These are phyloP conservation scores for Ophiocordyceps camponoti-saundersi DNA, from an alignment of 2,329 filamentous ascomycete genomes.

Conservation along the genomic window DNA sequence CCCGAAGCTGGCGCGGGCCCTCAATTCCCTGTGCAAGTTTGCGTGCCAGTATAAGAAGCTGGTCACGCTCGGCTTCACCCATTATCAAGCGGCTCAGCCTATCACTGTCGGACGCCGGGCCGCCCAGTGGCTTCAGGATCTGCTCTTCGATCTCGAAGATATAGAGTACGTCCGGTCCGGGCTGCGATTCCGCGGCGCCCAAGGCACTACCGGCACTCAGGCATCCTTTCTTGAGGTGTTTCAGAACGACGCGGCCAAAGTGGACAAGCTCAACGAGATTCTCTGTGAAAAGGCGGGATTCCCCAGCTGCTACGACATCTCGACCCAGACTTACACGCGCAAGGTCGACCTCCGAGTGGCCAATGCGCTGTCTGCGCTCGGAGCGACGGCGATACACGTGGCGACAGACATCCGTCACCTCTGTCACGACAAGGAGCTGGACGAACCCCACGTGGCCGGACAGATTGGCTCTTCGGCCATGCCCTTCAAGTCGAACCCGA, in stretches of 20 bases:
- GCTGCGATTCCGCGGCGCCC: constrained; percentile 58
- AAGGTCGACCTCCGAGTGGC: constrained; percentile 72
- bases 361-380: constrained; percentile 66
- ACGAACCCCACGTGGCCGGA: constrained; percentile 57
- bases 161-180: constrained; percentile 52
- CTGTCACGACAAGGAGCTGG: constrained; percentile 51
- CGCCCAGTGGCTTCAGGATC: constrained; percentile 53
- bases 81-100: constrained; percentile 2
- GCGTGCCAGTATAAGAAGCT: constrained; percentile 52
- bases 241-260: constrained; percentile 28
- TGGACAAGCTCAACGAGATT: constrained; percentile 35
- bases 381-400: constrained; percentile 40
- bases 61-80: constrained; percentile 42
- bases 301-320: constrained; percentile 30
- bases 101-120: constrained; percentile 8
- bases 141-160: constrained; percentile 51
- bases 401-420: constrained; percentile 39
- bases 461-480: constrained; percentile 49
- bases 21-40: constrained; percentile 57
- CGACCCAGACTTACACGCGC: constrained; percentile 53
- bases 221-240: constrained; percentile 47
- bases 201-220: constrained; percentile 56
- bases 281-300: constrained; percentile 41
- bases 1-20: constrained; percentile 62
- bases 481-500: constrained; percentile 10